Evolutionary conservation across 768 basidiomycete genomes (phyloP).

Genomic region (Melanogaster broomeanus): DNA sequence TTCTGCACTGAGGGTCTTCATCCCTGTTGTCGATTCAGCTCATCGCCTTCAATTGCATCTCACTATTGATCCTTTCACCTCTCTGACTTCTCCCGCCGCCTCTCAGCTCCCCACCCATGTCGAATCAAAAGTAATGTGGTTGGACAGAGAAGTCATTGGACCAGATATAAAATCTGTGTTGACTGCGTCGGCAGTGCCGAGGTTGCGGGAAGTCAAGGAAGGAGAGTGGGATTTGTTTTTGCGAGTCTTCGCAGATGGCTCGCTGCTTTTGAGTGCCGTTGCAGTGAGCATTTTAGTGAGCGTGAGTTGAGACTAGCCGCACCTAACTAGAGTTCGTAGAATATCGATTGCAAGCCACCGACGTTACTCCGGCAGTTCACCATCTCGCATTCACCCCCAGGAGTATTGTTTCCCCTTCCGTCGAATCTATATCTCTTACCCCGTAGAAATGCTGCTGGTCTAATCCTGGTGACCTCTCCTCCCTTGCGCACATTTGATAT

Average conservation of each 20-base stretch:
- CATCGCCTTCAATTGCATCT: conserved; percentile 83
- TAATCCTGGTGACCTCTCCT: conserved; percentile 66
- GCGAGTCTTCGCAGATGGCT: conserved; percentile 69
- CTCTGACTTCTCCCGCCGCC: conserved; percentile 45
- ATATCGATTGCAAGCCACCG: conserved; percentile 87
- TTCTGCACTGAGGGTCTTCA: conserved; percentile 79
- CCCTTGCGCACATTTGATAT: conserved; percentile 66
- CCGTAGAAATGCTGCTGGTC: conserved; percentile 38
- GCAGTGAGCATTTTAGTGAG: conserved; percentile 50
- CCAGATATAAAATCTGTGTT: conserved; percentile 47
- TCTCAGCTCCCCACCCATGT: conserved; percentile 27
- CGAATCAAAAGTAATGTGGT: conserved; percentile 61
- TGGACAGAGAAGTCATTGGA: conserved; percentile 63
- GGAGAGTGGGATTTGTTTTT: conserved; percentile 83
- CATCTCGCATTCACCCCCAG: conserved; percentile 62
- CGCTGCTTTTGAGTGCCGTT: conserved; percentile 71
- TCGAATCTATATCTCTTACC: conserved; percentile 56
- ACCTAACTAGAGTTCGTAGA: conserved; percentile 45
- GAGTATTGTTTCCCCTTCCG: conserved; percentile 48
- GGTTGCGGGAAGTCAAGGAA: conserved; percentile 62
- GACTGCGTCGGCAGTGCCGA: conserved; percentile 38
- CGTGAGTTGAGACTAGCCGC: not conserved
- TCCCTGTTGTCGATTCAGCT: conserved; percentile 86
- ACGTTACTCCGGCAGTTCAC: conserved; percentile 77
- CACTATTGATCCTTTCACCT: conserved; percentile 70